These are phyloP conservation scores for Condylostoma magnum DNA, from an alignment of 169 alveolate genomes.

Conservation along the genomic window DNA sequence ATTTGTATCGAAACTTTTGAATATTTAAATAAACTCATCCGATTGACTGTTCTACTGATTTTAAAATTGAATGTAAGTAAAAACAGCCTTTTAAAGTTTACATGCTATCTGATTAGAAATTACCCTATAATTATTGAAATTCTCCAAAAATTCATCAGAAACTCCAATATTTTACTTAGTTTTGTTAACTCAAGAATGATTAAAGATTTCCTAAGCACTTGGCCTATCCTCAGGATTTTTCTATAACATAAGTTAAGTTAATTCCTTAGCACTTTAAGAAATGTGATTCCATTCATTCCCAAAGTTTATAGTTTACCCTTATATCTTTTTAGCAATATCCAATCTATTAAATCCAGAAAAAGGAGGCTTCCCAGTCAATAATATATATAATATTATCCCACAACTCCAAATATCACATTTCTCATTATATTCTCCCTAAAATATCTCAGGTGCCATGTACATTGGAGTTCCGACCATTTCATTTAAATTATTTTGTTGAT, in stretches of 20 bases:
- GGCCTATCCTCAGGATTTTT: conserved; percentile 24
- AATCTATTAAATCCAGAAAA: conserved; percentile 30
- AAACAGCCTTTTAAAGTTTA: too few species aligned
- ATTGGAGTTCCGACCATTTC: conserved; percentile 35
- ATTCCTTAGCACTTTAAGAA: conserved; percentile 25
- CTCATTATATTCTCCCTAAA: conserved; percentile 37
- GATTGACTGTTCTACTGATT: too few species aligned
- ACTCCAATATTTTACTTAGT: too few species aligned
- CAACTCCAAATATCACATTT: conserved; percentile 52
- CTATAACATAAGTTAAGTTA: not conserved
- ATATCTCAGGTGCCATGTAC: conserved; percentile 55
- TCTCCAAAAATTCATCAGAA: too few species aligned
- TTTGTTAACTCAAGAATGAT: conserved; percentile 37
- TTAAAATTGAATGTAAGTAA: too few species aligned
- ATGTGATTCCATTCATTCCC: conserved; percentile 25
- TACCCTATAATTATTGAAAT: too few species aligned
- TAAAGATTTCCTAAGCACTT: conserved; percentile 23
- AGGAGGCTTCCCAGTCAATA: conserved; percentile 47
- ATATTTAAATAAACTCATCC: too few species aligned
- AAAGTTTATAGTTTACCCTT: conserved; percentile 5
- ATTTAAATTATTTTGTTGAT: not conserved
- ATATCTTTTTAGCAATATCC: conserved; percentile 16
- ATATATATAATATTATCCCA: conserved; percentile 43
- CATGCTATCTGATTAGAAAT: too few species aligned
- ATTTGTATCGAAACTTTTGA: conserved; percentile 53